phyloP scores from a whole-genome alignment of 169 alveolate species.

The Babesia divergens region DNA sequence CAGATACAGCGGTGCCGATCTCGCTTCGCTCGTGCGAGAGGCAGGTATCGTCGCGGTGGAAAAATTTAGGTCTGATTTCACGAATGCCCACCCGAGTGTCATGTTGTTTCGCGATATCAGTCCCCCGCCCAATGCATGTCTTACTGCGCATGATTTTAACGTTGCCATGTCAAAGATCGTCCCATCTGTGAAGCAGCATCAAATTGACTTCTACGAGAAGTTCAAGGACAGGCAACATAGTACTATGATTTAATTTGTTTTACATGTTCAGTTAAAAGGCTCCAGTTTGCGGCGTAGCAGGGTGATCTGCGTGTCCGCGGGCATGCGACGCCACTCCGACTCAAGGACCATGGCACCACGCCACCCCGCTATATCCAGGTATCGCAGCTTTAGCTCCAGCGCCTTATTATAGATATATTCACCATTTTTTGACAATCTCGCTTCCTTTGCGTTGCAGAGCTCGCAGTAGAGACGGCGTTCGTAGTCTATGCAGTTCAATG shows the following conservation, averaged over 20 bases:
- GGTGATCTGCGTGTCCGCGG: background rate
- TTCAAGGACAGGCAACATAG: constrained; percentile 12
- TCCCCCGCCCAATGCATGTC: constrained; percentile 40
- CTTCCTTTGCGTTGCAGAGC: constrained; percentile 23
- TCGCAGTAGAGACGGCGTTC: constrained; percentile 19
- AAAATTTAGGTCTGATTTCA: constrained; percentile 19
- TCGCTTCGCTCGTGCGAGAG: constrained; percentile 89
- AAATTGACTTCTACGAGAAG: constrained; percentile 57
- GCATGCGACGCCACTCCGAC: constrained; percentile 18
- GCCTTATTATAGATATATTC: background rate
- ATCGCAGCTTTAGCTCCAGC: constrained; percentile 31
- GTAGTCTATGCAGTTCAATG: constrained; percentile 28
- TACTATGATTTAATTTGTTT: background rate
- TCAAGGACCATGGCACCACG: background rate
- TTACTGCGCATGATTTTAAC: constrained; percentile 26
- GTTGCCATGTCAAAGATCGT: constrained; percentile 47
- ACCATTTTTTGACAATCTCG: background rate
- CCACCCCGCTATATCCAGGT: constrained; percentile 55
- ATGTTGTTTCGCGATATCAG: background rate
- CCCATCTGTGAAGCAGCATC: constrained; percentile 65
- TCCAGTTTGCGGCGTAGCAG: background rate
- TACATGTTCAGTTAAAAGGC: background rate
- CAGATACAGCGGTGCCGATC: constrained; percentile 94
- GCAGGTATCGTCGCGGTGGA: constrained; percentile 87
- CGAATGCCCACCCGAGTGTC: background rate